Conservation (phyloP, 2,329 filamentous ascomycete genomes). For the Fusarium transvaalense region DNA sequence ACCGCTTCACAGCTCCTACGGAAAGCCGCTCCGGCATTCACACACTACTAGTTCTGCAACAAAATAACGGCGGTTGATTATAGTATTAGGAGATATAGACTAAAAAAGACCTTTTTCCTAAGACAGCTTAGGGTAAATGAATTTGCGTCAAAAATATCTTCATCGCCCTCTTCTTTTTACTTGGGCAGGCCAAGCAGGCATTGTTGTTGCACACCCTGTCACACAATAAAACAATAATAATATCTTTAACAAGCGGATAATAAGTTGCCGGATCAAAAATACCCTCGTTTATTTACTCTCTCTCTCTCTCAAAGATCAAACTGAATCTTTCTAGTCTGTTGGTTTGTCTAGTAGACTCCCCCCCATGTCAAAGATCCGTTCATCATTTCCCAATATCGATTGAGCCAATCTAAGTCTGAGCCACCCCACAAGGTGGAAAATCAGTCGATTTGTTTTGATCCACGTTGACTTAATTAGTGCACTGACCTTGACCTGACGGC, state of each 20-base stretch:
- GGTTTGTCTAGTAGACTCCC: slow-evolving; percentile 6
- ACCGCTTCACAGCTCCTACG: not conserved
- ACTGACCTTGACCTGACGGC: slow-evolving; percentile 11
- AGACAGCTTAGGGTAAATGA: not conserved
- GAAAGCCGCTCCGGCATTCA: slow-evolving; percentile 6
- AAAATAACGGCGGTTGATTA: not conserved
- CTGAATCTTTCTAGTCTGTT: not conserved
- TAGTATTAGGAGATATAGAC: not conserved
- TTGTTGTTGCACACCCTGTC: slow-evolving; percentile 27
- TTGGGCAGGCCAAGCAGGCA: not conserved
- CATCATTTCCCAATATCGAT: slow-evolving; percentile 29
- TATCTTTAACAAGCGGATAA: not conserved
- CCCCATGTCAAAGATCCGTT: slow-evolving; percentile 12
- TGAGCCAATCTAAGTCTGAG: slow-evolving; percentile 6
- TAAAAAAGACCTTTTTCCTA: not conserved
- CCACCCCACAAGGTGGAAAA: slow-evolving; percentile 37
- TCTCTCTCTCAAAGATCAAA: slow-evolving; percentile 1
- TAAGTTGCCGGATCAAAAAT: not conserved
- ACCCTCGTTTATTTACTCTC: slow-evolving; percentile 2
- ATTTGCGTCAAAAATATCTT: slow-evolving; percentile 19
- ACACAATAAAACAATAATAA: not conserved
- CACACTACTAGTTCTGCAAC: no score
- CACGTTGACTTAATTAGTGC: not conserved
- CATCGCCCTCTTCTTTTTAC: slow-evolving; percentile 12
- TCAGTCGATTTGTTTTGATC: slow-evolving; percentile 32